Conservation (phyloP, 2,329 filamentous ascomycete species). For the Colletotrichum sp. region DNA sequence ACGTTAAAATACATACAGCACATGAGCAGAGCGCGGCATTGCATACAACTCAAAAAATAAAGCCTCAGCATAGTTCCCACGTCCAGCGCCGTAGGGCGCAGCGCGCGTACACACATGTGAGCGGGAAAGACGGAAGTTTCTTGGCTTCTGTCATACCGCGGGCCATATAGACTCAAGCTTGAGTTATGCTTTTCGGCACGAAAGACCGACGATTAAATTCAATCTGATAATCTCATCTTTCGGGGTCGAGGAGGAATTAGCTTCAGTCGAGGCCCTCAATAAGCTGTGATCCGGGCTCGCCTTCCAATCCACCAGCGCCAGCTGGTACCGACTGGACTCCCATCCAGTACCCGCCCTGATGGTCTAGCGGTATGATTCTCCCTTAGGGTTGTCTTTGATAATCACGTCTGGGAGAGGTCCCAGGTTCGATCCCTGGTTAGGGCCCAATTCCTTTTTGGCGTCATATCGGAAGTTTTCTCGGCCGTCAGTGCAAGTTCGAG, state of each 20-base stretch:
- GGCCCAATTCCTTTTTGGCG: background rate
- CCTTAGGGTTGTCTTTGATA: background rate
- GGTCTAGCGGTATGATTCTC: slow-evolving; percentile 23
- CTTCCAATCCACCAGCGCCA: background rate
- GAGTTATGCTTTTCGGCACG: background rate
- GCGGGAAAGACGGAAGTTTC: background rate
- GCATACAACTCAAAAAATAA: background rate
- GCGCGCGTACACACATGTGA: background rate
- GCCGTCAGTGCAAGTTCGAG: background rate
- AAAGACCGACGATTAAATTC: background rate
- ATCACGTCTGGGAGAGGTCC: slow-evolving; percentile 7
- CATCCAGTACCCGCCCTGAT: background rate
- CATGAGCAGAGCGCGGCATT: background rate
- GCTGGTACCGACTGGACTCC: background rate
- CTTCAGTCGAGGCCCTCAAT: background rate
- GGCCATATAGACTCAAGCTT: background rate
- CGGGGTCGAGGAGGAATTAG: background rate
- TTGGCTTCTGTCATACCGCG: background rate
- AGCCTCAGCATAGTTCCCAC: background rate
- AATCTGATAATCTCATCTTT: background rate
- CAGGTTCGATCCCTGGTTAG: slow-evolving; percentile 22
- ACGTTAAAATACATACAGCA: background rate
- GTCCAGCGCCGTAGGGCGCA: background rate
- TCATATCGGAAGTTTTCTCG: background rate
- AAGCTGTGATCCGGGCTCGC: background rate